phyloP scores from a whole-genome alignment of 805 yeast genomes.

The Candida sanyiensis region DNA sequence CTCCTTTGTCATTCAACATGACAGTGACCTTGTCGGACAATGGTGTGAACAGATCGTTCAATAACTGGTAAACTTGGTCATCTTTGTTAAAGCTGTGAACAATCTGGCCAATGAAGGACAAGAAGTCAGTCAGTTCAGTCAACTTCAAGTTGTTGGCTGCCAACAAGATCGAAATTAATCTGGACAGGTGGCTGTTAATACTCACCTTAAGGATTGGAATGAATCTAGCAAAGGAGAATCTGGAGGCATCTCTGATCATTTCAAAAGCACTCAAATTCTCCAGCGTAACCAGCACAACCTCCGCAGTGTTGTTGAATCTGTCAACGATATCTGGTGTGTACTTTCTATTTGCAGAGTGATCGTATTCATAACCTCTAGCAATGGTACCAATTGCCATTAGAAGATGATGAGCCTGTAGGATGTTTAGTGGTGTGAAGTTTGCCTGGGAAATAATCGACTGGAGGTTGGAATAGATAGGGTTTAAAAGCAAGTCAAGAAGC shows the following conservation, averaged over 20 bases:
- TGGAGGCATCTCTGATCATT: conserved; percentile 73
- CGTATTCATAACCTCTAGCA: conserved; percentile 67
- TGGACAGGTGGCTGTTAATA: conserved; percentile 52
- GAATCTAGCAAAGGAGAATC: conserved; percentile 83
- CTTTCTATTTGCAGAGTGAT: conserved; percentile 27
- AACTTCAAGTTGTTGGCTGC: conserved; percentile 50
- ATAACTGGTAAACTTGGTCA: conserved; percentile 61
- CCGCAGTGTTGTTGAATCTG: conserved; percentile 64
- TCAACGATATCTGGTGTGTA: conserved; percentile 34
- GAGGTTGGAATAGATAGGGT: conserved; percentile 67
- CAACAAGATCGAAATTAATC: conserved; percentile 64
- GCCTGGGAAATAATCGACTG: conserved; percentile 54
- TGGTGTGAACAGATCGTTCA: conserved; percentile 73
- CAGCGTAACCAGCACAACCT: conserved; percentile 76
- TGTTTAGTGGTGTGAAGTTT: conserved; percentile 36
- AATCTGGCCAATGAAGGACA: conserved; percentile 83
- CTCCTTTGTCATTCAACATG: conserved; percentile 39
- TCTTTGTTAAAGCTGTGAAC: conserved; percentile 69
- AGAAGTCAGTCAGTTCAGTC: conserved; percentile 70
- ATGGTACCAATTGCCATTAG: conserved; percentile 87
- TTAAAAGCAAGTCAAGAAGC: conserved; percentile 60
- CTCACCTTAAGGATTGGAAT: conserved; percentile 62
- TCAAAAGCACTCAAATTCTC: conserved; percentile 66
- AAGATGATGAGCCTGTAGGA: conserved; percentile 78
- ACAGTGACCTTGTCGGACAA: conserved; percentile 57